Conservation (phyloP, 78 protist genomes). For the Pelomyxa schiedti region DNA sequence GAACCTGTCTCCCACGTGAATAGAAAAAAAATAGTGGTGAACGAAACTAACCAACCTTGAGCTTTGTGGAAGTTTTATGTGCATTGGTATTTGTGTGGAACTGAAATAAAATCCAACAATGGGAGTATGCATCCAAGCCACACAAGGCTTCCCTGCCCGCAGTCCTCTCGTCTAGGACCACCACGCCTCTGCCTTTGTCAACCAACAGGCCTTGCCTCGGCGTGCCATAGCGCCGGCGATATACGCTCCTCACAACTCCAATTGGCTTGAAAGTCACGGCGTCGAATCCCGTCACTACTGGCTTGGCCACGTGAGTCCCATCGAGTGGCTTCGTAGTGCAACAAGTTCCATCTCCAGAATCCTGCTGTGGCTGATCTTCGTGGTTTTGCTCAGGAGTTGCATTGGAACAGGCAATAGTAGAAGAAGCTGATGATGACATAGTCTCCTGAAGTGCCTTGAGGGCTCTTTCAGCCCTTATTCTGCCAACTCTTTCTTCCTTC, state of each 20-base stretch:
- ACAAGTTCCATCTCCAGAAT: no score
- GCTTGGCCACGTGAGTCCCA: no score
- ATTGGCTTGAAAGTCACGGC: neutral
- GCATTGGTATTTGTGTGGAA: neutral
- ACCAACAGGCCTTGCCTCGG: conserved; percentile 2
- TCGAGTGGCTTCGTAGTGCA: no score
- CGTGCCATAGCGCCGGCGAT: conserved; percentile 7
- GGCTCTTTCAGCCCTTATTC: neutral
- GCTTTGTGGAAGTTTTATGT: neutral
- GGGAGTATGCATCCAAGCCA: conserved; percentile 5
- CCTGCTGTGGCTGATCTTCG: neutral
- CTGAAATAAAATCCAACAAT: conserved; percentile 27
- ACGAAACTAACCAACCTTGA: no score
- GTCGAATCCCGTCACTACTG: no score
- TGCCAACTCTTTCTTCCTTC: neutral
- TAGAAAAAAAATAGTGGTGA: no score
- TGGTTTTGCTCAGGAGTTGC: neutral
- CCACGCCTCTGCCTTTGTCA: neutral
- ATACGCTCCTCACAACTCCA: neutral
- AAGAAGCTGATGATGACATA: no score
- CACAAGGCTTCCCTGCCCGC: neutral
- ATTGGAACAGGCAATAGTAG: neutral
- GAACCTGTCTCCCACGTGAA: no score
- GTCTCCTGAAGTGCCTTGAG: no score
- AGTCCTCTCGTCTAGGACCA: neutral